Base-by-base conservation (phyloP, 108 stramenopile species). In the Cyclostephanos invisitatus region DNA sequence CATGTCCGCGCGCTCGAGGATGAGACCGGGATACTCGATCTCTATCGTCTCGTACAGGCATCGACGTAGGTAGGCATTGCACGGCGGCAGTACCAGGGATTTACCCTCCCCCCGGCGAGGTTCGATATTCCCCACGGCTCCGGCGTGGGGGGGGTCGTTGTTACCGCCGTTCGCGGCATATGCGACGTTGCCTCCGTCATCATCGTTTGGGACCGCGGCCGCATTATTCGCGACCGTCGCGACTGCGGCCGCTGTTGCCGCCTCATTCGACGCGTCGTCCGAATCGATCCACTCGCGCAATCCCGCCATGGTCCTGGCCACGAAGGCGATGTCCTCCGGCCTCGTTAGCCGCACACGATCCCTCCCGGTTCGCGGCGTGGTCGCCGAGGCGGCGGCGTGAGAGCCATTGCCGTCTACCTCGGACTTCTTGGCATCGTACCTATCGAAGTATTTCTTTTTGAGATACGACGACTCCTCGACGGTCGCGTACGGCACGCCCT, bases 231-330 rank as follows among this genome's bases (percentile, higher is more conserved):
- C 25, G 14, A 22, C 61, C n/a, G 5, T 18, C 3, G 40, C 62
- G 5, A 9, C 62, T 5, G 35, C 40, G 18, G 22, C 62, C 65
- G 20, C 48, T 21, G 17, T n/a, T 6, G 35, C 38, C 12, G 15
- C 36, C 25, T 50, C 72, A 29, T 78, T 67, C 50, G 10, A n/a
- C 0, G 38, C 21, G 53, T 63, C 37, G 37, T 86, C 88, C 25
- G 85, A 73, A 72, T 93, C 92, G 56, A 94, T 73, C 93, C 93
- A 94, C 67, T 91, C 93, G 27, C 93, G 71, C 54, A 94, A 69
- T 38, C 68, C 60, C 21, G 93, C 89, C 89, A 91, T 91, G 44
- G 86, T 74, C 21, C 86, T 53, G 10, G 85, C 85, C 60, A 77
- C 69, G 64, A 89, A 89, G 18, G 83, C 83, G 61, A 89, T 72